Evolutionary conservation across 2,329 filamentous ascomycete species (phyloP).

Genomic region (Hawksworthiomyces lignivorus): DNA sequence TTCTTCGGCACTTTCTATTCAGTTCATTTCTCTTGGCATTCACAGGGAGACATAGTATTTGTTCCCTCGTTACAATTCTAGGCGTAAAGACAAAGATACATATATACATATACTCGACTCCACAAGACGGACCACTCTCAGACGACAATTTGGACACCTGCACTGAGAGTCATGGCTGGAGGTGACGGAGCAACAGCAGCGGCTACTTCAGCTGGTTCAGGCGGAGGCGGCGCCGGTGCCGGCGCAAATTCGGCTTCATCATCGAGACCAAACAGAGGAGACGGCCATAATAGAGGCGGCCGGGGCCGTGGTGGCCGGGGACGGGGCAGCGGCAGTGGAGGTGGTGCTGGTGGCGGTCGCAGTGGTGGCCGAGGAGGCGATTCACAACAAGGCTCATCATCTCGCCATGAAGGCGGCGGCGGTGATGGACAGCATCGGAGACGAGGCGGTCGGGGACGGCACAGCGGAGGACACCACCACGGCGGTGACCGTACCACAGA

Average conservation of each 20-base stretch:
- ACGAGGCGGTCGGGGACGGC: conserved; percentile 9
- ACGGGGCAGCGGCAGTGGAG: conserved; percentile 29
- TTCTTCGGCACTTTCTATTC: too few relatives aligned
- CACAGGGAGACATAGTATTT: too few relatives aligned
- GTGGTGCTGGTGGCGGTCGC: conserved; percentile 22
- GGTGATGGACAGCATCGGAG: conserved; percentile 3
- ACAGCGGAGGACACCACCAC: too few relatives aligned
- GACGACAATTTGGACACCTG: too few relatives aligned
- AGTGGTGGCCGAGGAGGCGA: conserved; percentile 26
- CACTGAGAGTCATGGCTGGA: conserved; percentile 1
- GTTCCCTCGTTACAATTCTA: too few relatives aligned
- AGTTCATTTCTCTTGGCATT: too few relatives aligned
- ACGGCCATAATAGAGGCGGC: conserved; percentile 32
- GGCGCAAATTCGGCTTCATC: conserved; percentile 6
- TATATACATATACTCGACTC: too few relatives aligned
- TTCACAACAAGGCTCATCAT: conserved; percentile 10
- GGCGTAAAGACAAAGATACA: too few relatives aligned
- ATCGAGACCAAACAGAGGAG: conserved; percentile 19
- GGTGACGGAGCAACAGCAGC: not conserved
- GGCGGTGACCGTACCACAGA: too few relatives aligned
- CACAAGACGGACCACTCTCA: too few relatives aligned
- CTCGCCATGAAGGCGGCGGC: conserved; percentile 13
- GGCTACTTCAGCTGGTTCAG: too few relatives aligned
- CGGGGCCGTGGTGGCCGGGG: conserved; percentile 20
- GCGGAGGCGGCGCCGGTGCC: not conserved